phyloP scores from a whole-genome alignment of 2,329 filamentous ascomycete genomes.

The Aspergillus sp. region DNA sequence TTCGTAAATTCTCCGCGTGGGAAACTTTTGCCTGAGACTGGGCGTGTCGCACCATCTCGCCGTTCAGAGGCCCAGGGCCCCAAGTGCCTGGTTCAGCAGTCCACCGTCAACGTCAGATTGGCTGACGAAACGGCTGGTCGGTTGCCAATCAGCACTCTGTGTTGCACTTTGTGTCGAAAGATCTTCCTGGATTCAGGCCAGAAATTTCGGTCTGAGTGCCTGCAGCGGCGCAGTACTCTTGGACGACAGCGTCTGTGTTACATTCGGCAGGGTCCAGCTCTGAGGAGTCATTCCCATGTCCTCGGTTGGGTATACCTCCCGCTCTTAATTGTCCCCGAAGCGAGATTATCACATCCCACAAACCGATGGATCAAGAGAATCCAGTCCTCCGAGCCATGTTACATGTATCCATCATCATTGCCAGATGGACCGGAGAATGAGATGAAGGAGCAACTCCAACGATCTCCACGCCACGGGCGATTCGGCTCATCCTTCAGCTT shows the following conservation, averaged over 20 bases:
- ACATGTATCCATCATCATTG: neutral
- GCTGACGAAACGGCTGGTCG: neutral
- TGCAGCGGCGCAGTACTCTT: neutral
- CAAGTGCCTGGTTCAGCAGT: conserved; percentile 3
- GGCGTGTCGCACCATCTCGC: conserved; percentile 11
- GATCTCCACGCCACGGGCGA: neutral
- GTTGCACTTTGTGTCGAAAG: neutral
- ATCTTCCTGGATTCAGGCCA: conserved; percentile 1
- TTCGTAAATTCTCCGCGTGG: neutral
- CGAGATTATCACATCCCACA: neutral
- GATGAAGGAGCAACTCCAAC: neutral
- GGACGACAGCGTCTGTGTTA: conserved; percentile 1
- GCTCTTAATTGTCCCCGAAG: neutral
- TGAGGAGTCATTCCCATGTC: neutral
- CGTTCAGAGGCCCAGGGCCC: neutral
- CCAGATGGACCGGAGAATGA: neutral
- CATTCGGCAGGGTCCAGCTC: neutral
- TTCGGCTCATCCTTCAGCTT: neutral
- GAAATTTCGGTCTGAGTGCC: neutral
- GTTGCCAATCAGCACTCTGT: conserved; percentile 3
- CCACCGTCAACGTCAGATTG: conserved; percentile 2
- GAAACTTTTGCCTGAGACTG: neutral
- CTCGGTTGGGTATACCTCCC: conserved; percentile 1
- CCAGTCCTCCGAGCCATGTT: too few relatives aligned
- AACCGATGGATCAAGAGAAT: neutral